These are phyloP conservation scores for Geum urbanum DNA, from an alignment of 306 rosid genomes.

Conservation along the genomic window DNA sequence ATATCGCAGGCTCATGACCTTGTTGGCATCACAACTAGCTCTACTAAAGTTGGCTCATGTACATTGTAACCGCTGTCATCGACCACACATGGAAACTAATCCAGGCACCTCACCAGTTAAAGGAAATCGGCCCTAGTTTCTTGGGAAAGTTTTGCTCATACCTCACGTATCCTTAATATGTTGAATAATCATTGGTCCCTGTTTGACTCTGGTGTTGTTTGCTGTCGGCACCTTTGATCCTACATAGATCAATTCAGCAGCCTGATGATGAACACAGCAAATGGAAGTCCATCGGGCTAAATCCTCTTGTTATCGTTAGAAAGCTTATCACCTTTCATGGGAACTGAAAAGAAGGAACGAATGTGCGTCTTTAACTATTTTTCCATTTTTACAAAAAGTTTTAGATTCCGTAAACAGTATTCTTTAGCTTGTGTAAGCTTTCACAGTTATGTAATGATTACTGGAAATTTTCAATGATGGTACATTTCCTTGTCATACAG, in stretches of 20 bases:
- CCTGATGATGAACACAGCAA: background rate
- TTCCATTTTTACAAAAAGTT: background rate
- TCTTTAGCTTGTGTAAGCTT: background rate
- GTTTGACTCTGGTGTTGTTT: background rate
- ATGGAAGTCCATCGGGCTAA: background rate
- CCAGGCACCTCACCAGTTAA: background rate
- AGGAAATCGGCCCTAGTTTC: background rate
- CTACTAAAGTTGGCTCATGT: background rate
- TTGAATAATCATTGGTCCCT: background rate
- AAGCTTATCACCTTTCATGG: background rate
- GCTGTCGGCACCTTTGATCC: background rate
- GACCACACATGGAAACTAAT: background rate
- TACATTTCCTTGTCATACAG: background rate
- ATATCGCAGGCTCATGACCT: slow-evolving; percentile 24
- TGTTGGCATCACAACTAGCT: slow-evolving; percentile 18
- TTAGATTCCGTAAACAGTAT: background rate
- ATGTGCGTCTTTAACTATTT: background rate
- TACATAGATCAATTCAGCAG: background rate
- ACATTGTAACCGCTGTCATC: background rate
- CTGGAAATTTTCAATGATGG: background rate
- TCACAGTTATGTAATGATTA: background rate
- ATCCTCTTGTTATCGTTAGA: background rate
- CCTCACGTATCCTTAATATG: background rate
- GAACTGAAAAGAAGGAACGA: background rate
- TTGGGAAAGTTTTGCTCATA: background rate